Evolutionary conservation across 495 filamentous ascomycete genomes (phyloP), one percentile per base, ranked within the genome.

Genomic region (Glarea lozoyensis): DNA sequence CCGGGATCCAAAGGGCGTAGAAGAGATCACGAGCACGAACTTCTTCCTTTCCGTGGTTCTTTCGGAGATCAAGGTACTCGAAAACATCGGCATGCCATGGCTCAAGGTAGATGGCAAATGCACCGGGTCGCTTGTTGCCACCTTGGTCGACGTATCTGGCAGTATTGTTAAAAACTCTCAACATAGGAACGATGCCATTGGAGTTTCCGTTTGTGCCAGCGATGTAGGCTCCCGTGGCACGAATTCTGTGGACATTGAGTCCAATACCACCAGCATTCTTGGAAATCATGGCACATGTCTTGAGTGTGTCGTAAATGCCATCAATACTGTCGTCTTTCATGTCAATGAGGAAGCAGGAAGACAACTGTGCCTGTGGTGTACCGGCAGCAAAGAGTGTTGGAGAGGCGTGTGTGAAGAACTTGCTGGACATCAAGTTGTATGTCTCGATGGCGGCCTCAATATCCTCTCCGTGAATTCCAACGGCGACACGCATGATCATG

Each of bases 241-340:
- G 88, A 50, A 98, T 98, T 48, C 87, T 78, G 68, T 98, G 92
- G 31, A 92, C 79, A 57, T 96, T 95, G 33, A 98, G 68, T 46
- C 92, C 92, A 58, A 98, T 96, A 59, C 92, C 92, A 60, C 92
- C 92, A 46, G 92, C 92, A 65, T 84, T 95, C 80, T 98, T 98
- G 49, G 92, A 97, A 60, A 98, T 98, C 86, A 97, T 87, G 34
- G 92, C 92, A 69, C 92, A 98, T 9, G 88, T 96, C 79, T 98
- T 98, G 52, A 98, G 69, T 15, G 93, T 98, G 53, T 98, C 92
- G 58, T 98, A 98, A 61, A 98, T 98, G 56, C 92, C 92, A 51
- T 98, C 92, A 60, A 98, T 98, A 61, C 90, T 96, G 67, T 98
- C 92, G 20, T 92, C 87, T 69, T 94, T 96, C 80, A 98, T 96